These are phyloP conservation scores for Penicillium cataractarum DNA, from an alignment of 495 filamentous ascomycete genomes.

Conservation along the genomic window DNA sequence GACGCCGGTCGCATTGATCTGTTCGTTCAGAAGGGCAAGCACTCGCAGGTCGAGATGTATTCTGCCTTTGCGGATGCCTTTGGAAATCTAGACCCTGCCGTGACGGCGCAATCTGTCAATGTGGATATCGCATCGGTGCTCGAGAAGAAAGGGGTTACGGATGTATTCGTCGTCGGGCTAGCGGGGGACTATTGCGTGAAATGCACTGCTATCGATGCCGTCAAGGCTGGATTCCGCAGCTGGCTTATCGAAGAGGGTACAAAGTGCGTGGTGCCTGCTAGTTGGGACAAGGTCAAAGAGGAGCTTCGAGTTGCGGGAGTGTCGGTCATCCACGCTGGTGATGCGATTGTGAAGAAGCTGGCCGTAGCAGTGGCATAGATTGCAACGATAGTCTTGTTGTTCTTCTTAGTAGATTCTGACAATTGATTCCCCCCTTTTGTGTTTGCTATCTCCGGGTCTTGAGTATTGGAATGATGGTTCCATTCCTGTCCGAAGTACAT, in stretches of 20 bases:
- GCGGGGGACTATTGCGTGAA: constrained; percentile 92
- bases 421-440: background rate
- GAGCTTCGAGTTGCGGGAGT: constrained; percentile 61
- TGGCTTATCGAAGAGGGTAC: constrained; percentile 80
- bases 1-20: constrained; percentile 59
- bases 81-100: constrained; percentile 49
- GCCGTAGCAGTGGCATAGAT: constrained; percentile 23
- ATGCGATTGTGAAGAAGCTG: constrained; percentile 46
- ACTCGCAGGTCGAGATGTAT: constrained; percentile 84
- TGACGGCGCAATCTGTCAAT: constrained; percentile 51
- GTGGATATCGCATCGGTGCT: constrained; percentile 63
- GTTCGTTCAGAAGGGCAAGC: constrained; percentile 76
- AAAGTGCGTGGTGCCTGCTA: constrained; percentile 62
- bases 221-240: constrained; percentile 72
- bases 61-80: constrained; percentile 82
- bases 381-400: background rate
- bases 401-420: background rate
- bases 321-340: constrained; percentile 50
- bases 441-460: background rate
- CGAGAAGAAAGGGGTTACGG: constrained; percentile 59
- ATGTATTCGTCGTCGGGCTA: constrained; percentile 82
- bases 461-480: background rate
- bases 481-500: background rate
- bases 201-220: constrained; percentile 75
- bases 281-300: constrained; percentile 60